Conservation (phyloP, 2,329 filamentous ascomycete species). For the Penicillium hordei region DNA sequence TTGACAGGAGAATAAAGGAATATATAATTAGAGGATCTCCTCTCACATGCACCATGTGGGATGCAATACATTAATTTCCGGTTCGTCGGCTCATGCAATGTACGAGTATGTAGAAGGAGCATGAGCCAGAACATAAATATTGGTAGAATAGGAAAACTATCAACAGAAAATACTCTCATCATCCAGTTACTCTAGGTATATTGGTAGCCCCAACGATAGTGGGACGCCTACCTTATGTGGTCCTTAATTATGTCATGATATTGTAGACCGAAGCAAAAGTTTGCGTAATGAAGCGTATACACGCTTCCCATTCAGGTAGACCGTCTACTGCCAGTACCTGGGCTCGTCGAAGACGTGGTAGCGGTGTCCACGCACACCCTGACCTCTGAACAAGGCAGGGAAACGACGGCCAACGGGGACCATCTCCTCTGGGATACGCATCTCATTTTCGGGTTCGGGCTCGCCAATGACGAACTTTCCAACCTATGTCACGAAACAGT, state of each 20-base stretch:
- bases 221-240: constrained; percentile 5
- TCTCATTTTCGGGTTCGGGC: constrained; percentile 61
- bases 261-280: constrained; percentile 8
- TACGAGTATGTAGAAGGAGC: background rate
- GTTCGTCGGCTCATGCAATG: background rate
- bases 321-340: constrained; percentile 59
- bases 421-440: constrained; percentile 68
- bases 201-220: constrained; percentile 1
- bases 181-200: background rate
- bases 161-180: constrained; percentile 1
- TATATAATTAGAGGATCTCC: no score
- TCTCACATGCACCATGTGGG: no score
- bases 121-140: background rate
- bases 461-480: constrained; percentile 89
- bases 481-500: constrained; percentile 50
- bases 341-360: constrained; percentile 97
- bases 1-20: background rate
- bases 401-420: constrained; percentile 78
- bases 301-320: background rate
- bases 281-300: background rate
- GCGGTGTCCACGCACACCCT: constrained; percentile 82
- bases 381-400: constrained; percentile 76
- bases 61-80: background rate
- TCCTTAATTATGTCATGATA: constrained; percentile 13
- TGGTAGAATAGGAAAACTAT: background rate